These are phyloP conservation scores for Colletotrichum plurivorum DNA, from an alignment of 2,329 filamentous ascomycete genomes.

Conservation along the genomic window DNA sequence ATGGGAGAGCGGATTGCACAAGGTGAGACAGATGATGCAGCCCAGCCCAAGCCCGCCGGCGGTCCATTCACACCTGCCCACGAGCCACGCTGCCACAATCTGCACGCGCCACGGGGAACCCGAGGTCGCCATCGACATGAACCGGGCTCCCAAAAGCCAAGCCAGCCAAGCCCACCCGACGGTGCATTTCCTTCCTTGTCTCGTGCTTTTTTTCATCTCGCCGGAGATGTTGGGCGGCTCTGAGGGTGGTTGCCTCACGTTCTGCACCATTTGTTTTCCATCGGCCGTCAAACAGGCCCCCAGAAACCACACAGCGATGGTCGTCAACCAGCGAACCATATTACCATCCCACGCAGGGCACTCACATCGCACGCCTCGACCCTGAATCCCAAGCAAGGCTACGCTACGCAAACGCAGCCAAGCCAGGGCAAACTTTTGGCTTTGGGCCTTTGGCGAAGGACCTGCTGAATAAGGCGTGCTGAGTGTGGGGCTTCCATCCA, in stretches of 20 bases:
- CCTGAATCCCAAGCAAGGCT: slow-evolving; percentile 21
- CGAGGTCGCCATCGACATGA: slow-evolving; percentile 33
- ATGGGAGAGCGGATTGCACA: slow-evolving; percentile 35
- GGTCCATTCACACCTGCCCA: slow-evolving; percentile 24
- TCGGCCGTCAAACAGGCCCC: background rate
- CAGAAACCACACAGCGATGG: background rate
- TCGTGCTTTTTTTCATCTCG: slow-evolving; percentile 9
- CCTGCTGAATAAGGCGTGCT: slow-evolving; percentile 35
- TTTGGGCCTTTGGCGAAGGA: background rate
- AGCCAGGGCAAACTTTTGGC: slow-evolving; percentile 7
- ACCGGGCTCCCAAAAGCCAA: slow-evolving; percentile 22
- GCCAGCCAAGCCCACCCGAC: slow-evolving; percentile 30
- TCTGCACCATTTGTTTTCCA: background rate
- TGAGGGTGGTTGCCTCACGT: background rate
- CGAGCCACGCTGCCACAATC: slow-evolving; percentile 29
- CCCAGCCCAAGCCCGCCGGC: slow-evolving; percentile 35
- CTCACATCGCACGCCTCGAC: background rate
- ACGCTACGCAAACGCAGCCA: background rate
- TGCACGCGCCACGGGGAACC: slow-evolving; percentile 38
- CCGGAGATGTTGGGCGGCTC: slow-evolving; percentile 19
- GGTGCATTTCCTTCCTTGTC: slow-evolving; percentile 9
- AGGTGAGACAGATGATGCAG: slow-evolving; percentile 39
- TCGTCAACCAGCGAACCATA: background rate
- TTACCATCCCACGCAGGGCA: too few relatives aligned
- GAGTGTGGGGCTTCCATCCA: slow-evolving; percentile 18